Base-by-base conservation (phyloP, 495 filamentous ascomycete species). In the Staphylotrichum tortipilum region DNA sequence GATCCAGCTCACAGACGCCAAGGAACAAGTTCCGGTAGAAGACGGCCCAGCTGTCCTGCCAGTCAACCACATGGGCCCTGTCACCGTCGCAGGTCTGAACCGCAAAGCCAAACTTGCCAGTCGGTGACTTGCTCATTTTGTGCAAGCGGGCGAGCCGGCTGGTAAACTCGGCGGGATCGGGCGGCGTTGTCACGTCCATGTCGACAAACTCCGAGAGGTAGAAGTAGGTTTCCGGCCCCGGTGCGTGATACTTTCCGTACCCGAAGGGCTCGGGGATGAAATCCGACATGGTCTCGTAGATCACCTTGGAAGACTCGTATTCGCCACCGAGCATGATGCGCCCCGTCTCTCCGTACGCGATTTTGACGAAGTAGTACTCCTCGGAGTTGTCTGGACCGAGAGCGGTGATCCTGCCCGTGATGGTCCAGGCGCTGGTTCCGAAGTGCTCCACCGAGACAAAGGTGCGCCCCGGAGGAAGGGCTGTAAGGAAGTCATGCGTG, bases 21-120 rank as follows among this genome's bases (percentile, higher is more conserved):
- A 37, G 34, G 15, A 62, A 31, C 10, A 54, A 45, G 5, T 58
- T 60, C 7, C 35, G 28, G 45, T 53, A 68, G 44, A 56, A 68
- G 3, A 26, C 26, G 21, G 51, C 51, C 66, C 62, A 68, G 39
- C 23, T 59, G 4, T 54, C 45, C 0, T 54, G 40, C 57, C 59
- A 67, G 15, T 44, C 50, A 1, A 53, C 39, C 0, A 40, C 19
- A 9, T 56, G 52, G 1, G 48, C 24, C 3, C 22, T 24, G 23
- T 54, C 41, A 7, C 53, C 52, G 35, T 63, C 50, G 41, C 42
- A 60, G 11, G 58, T 63, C 33, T 26, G 18, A 17, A 54, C 33
- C 22, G 41, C 48, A 44, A 59, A 63, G 7, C 49, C 52, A 38
- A 55, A 60, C 53, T 41, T 51, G 0, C 49, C 48, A 17, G 50